A percentile compares a stretch with the other conserved stretches of the same genome.
Conservation (phyloP, 2,329 filamentous ascomycete genomes). For the Trichoderma aggressivum region DNA sequence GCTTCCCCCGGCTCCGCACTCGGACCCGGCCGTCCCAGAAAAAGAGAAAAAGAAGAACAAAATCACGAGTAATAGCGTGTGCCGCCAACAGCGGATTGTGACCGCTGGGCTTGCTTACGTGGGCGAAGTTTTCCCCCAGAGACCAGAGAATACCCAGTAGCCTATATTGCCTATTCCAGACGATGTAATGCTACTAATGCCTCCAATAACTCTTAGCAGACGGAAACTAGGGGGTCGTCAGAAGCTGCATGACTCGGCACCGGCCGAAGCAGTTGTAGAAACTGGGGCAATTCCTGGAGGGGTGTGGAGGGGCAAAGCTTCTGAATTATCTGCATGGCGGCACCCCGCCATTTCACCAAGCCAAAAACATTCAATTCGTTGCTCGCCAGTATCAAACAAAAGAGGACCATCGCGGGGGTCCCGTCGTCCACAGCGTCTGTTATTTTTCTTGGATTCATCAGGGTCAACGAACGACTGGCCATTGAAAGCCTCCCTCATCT, state of each 20-base stretch:
- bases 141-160: not conserved
- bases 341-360: not conserved
- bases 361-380: not conserved
- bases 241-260: constrained; percentile 18
- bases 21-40: constrained; percentile 8
- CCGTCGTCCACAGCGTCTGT: not conserved
- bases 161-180: not conserved
- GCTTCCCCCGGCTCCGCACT: not conserved
- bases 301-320: constrained; percentile 18
- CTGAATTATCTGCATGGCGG: not conserved
- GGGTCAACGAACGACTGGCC: not conserved
- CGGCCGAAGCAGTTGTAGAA: constrained; percentile 13
- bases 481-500: not conserved
- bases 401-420: not conserved
- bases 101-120: not conserved
- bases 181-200: not conserved
- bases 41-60: not conserved
- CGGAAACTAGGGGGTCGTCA: not conserved
- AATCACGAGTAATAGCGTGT: not conserved
- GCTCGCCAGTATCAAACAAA: not conserved
- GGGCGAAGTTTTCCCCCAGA: not conserved
- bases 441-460: not conserved
- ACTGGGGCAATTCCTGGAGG: not conserved
- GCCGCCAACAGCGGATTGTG: not conserved
- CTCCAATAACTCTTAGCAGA: not conserved